A percentile compares a stretch with the other conserved stretches of the same genome.
Evolutionary conservation across 2,329 filamentous ascomycete genomes (phyloP).

Genomic region (Periconia macrospinosa): DNA sequence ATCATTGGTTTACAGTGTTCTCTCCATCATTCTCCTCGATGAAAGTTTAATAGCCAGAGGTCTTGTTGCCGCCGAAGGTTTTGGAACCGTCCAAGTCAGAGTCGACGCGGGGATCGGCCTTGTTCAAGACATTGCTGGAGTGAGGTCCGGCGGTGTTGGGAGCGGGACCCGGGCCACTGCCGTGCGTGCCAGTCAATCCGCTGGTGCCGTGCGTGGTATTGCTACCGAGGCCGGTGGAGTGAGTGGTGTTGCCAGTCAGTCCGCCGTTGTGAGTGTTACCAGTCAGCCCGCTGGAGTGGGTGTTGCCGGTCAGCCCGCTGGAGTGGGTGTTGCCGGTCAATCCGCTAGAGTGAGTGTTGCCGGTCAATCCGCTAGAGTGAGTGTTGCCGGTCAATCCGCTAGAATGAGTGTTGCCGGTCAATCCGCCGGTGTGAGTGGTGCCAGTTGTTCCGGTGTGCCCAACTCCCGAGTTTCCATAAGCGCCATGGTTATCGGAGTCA

Average conservation of each 20-base stretch:
- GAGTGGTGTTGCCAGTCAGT: constrained; percentile 13
- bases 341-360: constrained; percentile 3
- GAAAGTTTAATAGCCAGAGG: constrained; percentile 16
- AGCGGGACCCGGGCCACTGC: constrained; percentile 24
- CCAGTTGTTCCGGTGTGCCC: constrained; percentile 1
- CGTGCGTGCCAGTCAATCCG: constrained; percentile 17
- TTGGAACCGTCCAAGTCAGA: constrained; percentile 37
- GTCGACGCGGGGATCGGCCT: constrained; percentile 42
- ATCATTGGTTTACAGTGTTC: background rate
- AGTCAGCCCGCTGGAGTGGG: constrained; percentile 7
- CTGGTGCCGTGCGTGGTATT: constrained; percentile 1
- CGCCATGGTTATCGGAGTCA: constrained; percentile 26
- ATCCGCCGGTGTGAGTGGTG: background rate
- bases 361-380: background rate
- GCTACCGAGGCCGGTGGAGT: constrained; percentile 8
- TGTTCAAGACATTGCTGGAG: constrained; percentile 36
- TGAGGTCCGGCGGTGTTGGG: constrained; percentile 40
- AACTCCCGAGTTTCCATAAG: constrained; percentile 18
- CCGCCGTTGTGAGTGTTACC: constrained; percentile 8
- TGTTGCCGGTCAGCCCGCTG: constrained; percentile 11
- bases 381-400: no score
- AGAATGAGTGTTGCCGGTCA: constrained; percentile 9
- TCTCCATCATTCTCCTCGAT: background rate
- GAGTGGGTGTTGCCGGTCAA: constrained; percentile 8
- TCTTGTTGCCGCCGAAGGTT: constrained; percentile 31